Conservation (phyloP, 768 basidiomycete genomes). For the Suillus bovinus region DNA sequence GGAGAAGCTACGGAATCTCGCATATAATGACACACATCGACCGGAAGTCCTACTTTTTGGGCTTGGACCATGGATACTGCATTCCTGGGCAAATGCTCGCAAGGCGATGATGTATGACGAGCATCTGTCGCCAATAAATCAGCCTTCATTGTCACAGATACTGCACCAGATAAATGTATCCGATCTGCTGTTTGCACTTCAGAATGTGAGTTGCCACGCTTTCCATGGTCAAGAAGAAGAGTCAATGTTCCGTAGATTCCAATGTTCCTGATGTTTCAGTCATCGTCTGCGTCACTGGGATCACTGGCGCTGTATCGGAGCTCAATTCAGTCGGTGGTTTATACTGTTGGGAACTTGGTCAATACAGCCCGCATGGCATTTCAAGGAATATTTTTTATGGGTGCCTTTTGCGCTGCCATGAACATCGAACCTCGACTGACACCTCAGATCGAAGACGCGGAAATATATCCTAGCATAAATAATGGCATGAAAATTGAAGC, state of each 20-base stretch:
- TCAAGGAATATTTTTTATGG: slow-evolving; percentile 85
- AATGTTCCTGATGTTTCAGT: slow-evolving; percentile 68
- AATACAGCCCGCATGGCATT: slow-evolving; percentile 73
- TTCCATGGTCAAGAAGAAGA: slow-evolving; percentile 9
- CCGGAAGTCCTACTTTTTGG: slow-evolving; percentile 83
- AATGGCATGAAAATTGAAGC: slow-evolving; percentile 72
- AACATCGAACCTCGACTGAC: slow-evolving; percentile 67
- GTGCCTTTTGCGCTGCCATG: slow-evolving; percentile 80
- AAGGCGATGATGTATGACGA: slow-evolving; percentile 60
- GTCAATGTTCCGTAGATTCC: slow-evolving; percentile 55
- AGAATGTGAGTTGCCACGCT: slow-evolving; percentile 58
- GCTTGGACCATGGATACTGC: slow-evolving; percentile 81
- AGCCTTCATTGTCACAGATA: slow-evolving; percentile 44
- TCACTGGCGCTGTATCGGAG: slow-evolving; percentile 81
- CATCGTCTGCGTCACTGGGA: slow-evolving; percentile 74
- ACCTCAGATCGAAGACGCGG: slow-evolving; percentile 53
- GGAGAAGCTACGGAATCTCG: slow-evolving; percentile 74
- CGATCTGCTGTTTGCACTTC: slow-evolving; percentile 62
- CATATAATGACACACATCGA: slow-evolving; percentile 73
- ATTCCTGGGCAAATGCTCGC: slow-evolving; percentile 70
- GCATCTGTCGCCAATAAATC: slow-evolving; percentile 36
- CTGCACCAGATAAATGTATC: slow-evolving; percentile 60
- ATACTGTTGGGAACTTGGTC: slow-evolving; percentile 61
- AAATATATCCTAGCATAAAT: slow-evolving; percentile 46
- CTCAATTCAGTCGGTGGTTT: slow-evolving; percentile 71